A percentile compares a stretch with the other conserved stretches of the same genome.
These are phyloP conservation scores for Lenzites betulinus DNA, from an alignment of 768 basidiomycete genomes.

Conservation along the genomic window DNA sequence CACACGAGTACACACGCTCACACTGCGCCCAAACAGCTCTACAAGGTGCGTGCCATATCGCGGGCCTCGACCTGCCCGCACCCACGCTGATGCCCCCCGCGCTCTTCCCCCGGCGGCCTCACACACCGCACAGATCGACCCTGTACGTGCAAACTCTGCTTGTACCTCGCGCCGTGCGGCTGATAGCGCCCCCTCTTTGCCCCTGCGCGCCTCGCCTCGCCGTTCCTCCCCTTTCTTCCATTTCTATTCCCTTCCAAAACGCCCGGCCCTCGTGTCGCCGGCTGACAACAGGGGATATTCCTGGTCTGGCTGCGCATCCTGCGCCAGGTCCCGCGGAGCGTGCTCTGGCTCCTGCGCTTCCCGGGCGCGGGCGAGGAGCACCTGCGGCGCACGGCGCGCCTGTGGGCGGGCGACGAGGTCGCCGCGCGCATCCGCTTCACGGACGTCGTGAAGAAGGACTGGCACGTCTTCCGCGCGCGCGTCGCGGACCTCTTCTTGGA, in stretches of 20 bases:
- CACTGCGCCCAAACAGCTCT: conserved; percentile 36
- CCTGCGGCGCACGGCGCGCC: conserved; percentile 41
- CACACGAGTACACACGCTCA: conserved; percentile 12
- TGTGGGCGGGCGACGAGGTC: conserved; percentile 50
- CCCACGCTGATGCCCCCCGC: neutral
- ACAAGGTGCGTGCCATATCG: conserved; percentile 39
- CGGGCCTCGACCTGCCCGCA: neutral
- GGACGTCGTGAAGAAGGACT: conserved; percentile 48
- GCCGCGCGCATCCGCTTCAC: conserved; percentile 50
- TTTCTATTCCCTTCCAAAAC: no score
- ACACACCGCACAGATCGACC: conserved; percentile 20
- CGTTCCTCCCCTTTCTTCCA: no score
- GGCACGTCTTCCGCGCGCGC: conserved; percentile 46
- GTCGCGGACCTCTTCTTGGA: conserved; percentile 55
- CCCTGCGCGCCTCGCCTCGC: neutral
- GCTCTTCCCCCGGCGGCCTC: neutral
- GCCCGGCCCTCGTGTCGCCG: no score
- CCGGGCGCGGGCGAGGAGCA: conserved; percentile 49
- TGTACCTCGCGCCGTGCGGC: neutral
- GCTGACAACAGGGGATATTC: conserved; percentile 40
- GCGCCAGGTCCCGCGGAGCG: conserved; percentile 43
- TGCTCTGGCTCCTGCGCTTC: conserved; percentile 57
- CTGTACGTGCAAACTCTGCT: conserved; percentile 7
- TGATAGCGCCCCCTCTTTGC: neutral
- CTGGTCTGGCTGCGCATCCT: conserved; percentile 52